phyloP scores from a whole-genome alignment of 2,329 filamentous ascomycete genomes.

The Aspergillus quadrilineatus region DNA sequence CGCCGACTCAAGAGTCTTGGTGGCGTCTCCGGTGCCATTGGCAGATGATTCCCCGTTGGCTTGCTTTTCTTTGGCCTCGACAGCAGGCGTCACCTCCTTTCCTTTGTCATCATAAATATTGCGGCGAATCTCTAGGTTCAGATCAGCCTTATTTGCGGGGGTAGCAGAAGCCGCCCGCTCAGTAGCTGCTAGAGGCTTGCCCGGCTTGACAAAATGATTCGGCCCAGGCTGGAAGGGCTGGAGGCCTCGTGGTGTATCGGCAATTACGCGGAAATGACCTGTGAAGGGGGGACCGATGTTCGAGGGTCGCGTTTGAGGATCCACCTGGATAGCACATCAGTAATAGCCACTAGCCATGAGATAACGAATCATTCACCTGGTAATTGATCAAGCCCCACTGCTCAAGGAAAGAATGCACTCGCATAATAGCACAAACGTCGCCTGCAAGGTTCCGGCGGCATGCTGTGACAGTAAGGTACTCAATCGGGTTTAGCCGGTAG shows the following conservation, averaged over 20 bases:
- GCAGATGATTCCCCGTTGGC: conserved; percentile 74
- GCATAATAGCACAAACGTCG: conserved; percentile 98
- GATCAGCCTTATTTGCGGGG: conserved; percentile 69
- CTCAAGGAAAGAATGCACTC: conserved; percentile 94
- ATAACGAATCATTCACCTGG: conserved; percentile 63
- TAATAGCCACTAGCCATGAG: not conserved
- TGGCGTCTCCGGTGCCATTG: conserved; percentile 59
- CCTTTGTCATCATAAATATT: conserved; percentile 94
- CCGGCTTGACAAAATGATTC: conserved; percentile 63
- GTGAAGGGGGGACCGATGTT: conserved; percentile 96
- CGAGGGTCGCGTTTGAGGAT: conserved; percentile 90
- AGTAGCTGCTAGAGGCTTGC: conserved; percentile 65
- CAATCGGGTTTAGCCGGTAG: conserved; percentile 89
- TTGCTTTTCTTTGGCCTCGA: conserved; percentile 64
- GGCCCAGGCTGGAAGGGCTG: conserved; percentile 93
- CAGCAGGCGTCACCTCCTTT: conserved; percentile 72
- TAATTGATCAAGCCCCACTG: conserved; percentile 99
- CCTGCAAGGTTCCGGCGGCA: conserved; percentile 92
- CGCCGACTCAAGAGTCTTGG: conserved; percentile 62
- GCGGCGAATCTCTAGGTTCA: conserved; percentile 88
- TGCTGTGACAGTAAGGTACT: conserved; percentile 95
- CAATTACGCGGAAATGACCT: conserved; percentile 93
- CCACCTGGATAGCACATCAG: conserved; percentile 62
- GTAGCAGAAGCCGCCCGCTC: conserved; percentile 68
- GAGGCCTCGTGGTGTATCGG: conserved; percentile 89